Percentiles rank a stretch among this genome's conserved stretches.
These are phyloP conservation scores for Crithidia brevicula DNA, from an alignment of 208 protist genomes.

Conservation along the genomic window DNA sequence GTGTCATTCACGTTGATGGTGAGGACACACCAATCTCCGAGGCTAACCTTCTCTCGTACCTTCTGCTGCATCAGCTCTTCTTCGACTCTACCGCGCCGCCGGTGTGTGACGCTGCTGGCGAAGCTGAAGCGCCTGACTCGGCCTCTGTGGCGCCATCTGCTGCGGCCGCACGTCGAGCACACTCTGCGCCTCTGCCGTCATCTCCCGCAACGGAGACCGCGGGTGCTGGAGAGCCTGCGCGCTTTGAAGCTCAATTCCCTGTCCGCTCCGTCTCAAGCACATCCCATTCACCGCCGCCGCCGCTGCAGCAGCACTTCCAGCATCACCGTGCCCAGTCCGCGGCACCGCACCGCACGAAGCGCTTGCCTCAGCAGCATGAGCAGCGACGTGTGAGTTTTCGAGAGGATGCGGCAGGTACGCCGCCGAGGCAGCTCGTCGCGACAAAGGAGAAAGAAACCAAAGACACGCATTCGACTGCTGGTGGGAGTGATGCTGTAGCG, in stretches of 20 bases:
- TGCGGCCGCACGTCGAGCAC: background rate
- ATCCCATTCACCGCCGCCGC: no score
- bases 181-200: background rate
- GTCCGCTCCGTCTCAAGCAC: no score
- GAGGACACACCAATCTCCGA: background rate
- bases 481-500: background rate
- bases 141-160: background rate
- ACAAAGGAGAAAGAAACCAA: background rate
- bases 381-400: slow-evolving; percentile 8
- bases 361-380: background rate
- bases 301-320: slow-evolving; percentile 3
- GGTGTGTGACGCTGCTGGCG: background rate
- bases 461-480: background rate
- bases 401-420: background rate
- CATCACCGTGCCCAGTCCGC: slow-evolving; percentile 5
- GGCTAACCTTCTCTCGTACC: slow-evolving; percentile 19
- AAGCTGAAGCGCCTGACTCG: background rate
- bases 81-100: slow-evolving; percentile 4
- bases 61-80: slow-evolving; percentile 29
- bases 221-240: no score
- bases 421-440: background rate
- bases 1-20: background rate
- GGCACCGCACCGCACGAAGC: slow-evolving; percentile 2
- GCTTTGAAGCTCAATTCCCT: no score
- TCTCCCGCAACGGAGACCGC: background rate